Evolutionary conservation across 2,329 filamentous ascomycete genomes (phyloP), one percentile per base, ranked within the genome.

Genomic region (Trichoderma sp.): DNA sequence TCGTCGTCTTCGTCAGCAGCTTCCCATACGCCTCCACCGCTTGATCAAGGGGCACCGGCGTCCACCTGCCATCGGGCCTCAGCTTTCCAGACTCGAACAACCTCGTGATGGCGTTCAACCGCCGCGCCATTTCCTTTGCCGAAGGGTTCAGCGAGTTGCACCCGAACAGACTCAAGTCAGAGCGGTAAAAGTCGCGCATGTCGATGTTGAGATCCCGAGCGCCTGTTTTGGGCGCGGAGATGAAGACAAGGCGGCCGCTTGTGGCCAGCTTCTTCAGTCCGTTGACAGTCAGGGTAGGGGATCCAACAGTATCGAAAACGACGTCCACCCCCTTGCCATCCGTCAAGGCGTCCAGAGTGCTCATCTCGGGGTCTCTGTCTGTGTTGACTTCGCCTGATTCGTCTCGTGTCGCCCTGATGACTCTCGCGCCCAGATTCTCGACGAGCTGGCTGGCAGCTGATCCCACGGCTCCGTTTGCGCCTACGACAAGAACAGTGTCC

Each of bases 141-240:
- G 65, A 66, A 3, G 61, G 48, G 19, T 64, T 64, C 28, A 66
- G 24, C 39, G 65, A 66, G 28, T 66, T 66, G 65, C 60, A 64
- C 0, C 65, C 65, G 10, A 64, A 50, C 24, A 66, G 45, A 10
- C 65, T 66, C 47, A 64, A 48, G 39, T 66, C 61, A 3, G 60
- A 47, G 7, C 65, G 61, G 50, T 66, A 66, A 58, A 66, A 66
- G 24, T 50, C 24, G 10, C 65, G 65, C 61, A 66, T 66, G 17
- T 66, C 65, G 41, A 66, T 45, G 26, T 17, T 52, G 3, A 66
- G 41, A 12, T 66, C 61, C 28, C 57, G 24, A 2, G 39, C 30
- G 15, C 61, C 65, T 5, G 24, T 21, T 30, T 59, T 64, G 26
- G 61, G 65, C 10, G 62, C 62, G 1, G 62, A 56, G 28, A 64